phyloP scores from a whole-genome alignment of 768 basidiomycete species.

The Rhizopogon sp. region DNA sequence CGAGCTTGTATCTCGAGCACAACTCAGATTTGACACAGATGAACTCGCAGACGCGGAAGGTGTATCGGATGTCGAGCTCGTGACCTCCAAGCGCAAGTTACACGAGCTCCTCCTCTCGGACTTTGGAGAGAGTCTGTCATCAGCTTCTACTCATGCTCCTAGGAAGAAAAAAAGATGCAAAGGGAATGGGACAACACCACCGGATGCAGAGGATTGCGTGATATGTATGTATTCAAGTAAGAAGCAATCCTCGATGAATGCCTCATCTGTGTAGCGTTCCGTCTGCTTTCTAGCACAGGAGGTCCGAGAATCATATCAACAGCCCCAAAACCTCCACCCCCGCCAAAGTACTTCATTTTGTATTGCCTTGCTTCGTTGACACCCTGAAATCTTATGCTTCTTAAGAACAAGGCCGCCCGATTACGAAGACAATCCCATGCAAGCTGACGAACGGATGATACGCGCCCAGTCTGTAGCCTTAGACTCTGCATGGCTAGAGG shows the following conservation, averaged over 20 bases:
- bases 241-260: neutral
- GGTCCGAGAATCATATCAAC: constrained; percentile 35
- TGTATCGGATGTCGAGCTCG: neutral
- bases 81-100: constrained; percentile 14
- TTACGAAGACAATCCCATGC: constrained; percentile 39
- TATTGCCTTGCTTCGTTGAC: neutral
- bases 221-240: neutral
- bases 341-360: constrained; percentile 28
- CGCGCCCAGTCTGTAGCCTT: constrained; percentile 37
- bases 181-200: neutral
- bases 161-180: constrained; percentile 3
- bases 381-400: neutral
- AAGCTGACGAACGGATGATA: constrained; percentile 38
- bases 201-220: neutral
- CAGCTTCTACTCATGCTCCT: neutral
- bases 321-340: constrained; percentile 36
- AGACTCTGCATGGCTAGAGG: constrained; percentile 27
- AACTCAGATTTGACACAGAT: constrained; percentile 12
- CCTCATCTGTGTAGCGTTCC: constrained; percentile 34
- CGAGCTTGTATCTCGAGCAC: constrained; percentile 32
- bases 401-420: constrained; percentile 45
- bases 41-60: constrained; percentile 8
- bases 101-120: constrained; percentile 16
- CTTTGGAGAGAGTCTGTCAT: constrained; percentile 14
- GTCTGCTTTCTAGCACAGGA: constrained; percentile 37